These are phyloP conservation scores for Purshia tridentata DNA, from an alignment of 306 rosid genomes.

Conservation along the genomic window DNA sequence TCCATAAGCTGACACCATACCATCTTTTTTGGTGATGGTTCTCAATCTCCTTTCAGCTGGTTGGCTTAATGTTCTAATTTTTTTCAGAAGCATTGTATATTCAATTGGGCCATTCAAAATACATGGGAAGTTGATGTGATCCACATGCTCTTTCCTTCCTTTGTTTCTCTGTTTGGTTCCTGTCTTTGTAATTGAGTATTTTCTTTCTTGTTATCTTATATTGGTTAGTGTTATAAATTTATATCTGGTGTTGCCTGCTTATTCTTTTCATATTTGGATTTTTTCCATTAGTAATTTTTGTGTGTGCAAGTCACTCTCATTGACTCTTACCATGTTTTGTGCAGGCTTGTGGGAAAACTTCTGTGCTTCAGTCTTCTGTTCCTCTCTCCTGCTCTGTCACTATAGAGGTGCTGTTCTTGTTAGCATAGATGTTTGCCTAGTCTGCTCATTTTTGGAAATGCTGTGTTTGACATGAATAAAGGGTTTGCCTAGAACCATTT, in stretches of 20 bases:
- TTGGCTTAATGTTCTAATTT: not conserved
- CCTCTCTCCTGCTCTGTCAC: conserved; percentile 16
- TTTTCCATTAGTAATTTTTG: not conserved
- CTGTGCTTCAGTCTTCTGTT: conserved; percentile 17
- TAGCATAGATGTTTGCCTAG: conserved; percentile 25
- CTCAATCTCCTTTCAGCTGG: not conserved
- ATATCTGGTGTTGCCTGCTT: conserved; percentile 12
- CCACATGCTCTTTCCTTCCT: not conserved
- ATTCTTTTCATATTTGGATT: not conserved
- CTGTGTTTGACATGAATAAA: conserved; percentile 45
- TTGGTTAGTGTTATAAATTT: conserved; percentile 2
- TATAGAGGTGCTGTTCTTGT: conserved; percentile 26
- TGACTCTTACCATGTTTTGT: conserved; percentile 27
- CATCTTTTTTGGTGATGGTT: not conserved
- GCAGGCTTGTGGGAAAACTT: conserved; percentile 42
- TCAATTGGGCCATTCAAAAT: not conserved
- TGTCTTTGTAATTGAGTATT: conserved; percentile 2
- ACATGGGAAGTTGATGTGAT: not conserved
- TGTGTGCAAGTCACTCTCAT: conserved; percentile 6
- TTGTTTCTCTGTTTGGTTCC: not conserved
- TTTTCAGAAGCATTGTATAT: not conserved
- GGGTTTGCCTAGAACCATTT: conserved; percentile 35
- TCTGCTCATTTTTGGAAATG: conserved; percentile 19
- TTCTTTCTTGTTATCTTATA: conserved; percentile 7
- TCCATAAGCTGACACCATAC: conserved; percentile 5